Conservation (phyloP, 371 early-diverging fungal genomes). For the Entomophthora muscae region DNA sequence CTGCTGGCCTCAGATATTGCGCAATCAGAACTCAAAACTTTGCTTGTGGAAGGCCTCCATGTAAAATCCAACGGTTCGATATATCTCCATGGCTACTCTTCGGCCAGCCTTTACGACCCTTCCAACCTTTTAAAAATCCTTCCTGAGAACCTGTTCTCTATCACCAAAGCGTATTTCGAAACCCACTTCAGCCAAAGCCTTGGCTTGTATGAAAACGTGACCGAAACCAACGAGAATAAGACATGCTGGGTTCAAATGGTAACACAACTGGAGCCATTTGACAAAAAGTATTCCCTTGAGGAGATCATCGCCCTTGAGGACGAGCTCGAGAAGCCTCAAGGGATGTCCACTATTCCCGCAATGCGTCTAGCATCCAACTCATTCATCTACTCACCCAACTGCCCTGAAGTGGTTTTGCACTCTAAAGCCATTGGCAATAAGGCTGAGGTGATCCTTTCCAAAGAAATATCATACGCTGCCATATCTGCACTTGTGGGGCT, state of each 20-base stretch:
- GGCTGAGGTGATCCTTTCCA: not conserved
- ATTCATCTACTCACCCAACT: constrained; percentile 6
- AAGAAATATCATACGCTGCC: not conserved
- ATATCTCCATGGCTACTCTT: constrained; percentile 7
- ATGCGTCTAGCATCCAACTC: not conserved
- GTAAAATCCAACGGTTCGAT: not conserved
- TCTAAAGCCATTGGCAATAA: not conserved
- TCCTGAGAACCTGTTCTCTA: not conserved
- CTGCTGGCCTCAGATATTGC: constrained; percentile 1
- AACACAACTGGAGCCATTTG: constrained; percentile 1
- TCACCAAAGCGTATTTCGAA: not conserved
- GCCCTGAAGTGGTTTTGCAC: not conserved
- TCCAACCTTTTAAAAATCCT: not conserved
- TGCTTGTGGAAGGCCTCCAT: constrained; percentile 6
- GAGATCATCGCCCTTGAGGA: not conserved
- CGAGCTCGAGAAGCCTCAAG: not conserved
- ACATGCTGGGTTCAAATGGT: not conserved
- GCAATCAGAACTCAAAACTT: not conserved
- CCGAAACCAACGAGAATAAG: not conserved
- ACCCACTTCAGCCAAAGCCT: not conserved
- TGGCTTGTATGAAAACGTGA: not conserved
- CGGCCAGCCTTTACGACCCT: not conserved
- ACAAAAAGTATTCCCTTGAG: not conserved
- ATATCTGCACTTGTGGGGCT: not conserved
- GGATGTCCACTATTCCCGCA: constrained; percentile 1